Evolutionary conservation across 148 eudicot species (phyloP).

Genomic region (Chenopodium formosanum): DNA sequence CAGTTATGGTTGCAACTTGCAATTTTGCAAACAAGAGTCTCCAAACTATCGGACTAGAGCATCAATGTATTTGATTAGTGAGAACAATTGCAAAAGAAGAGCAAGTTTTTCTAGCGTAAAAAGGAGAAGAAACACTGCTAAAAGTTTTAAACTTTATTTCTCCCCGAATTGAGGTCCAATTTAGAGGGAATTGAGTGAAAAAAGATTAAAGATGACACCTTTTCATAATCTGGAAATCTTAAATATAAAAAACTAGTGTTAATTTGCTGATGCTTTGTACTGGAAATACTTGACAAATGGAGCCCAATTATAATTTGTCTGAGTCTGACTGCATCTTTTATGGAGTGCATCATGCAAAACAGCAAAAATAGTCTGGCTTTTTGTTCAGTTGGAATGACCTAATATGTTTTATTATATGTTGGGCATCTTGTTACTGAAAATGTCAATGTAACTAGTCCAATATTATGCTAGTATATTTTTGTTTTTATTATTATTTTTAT

Average conservation of each 20-base stretch:
- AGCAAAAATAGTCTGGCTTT: constrained; percentile 18
- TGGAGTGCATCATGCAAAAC: constrained; percentile 10
- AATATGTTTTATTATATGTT: constrained; percentile 18
- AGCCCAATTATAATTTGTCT: constrained; percentile 14
- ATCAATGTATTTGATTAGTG: background rate
- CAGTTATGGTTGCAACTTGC: background rate
- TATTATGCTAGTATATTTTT: background rate
- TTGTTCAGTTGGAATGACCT: constrained; percentile 1
- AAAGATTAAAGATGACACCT: constrained; percentile 21
- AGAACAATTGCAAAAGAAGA: background rate
- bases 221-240: constrained; percentile 10
- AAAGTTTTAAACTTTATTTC: background rate
- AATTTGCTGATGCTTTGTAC: constrained; percentile 19
- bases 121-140: constrained; percentile 5
- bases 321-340: constrained; percentile 14
- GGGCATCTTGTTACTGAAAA: constrained; percentile 13
- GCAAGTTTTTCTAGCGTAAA: background rate
- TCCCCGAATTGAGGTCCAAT: background rate
- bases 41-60: background rate
- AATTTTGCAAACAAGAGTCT: background rate
- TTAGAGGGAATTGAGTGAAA: background rate
- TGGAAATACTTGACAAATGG: constrained; percentile 11
- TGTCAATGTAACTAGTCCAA: constrained; percentile 7
- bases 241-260: background rate
- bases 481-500: background rate